A percentile compares a stretch with the other conserved stretches of the same genome.
These are phyloP conservation scores for Blakeslea trispora DNA, from an alignment of 371 early-diverging fungal species.

Conservation along the genomic window DNA sequence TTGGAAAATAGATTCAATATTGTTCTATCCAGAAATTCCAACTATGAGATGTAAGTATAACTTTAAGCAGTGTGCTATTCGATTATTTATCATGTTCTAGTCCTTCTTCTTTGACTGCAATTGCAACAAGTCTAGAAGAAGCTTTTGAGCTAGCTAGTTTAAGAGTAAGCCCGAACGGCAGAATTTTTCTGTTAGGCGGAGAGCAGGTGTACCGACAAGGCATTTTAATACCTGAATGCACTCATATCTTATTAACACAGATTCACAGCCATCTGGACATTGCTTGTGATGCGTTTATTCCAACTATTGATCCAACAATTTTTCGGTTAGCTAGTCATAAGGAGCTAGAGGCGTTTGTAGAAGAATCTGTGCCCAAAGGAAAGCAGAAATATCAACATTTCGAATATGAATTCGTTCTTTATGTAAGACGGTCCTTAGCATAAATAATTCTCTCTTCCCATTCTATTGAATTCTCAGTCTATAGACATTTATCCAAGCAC, in stretches of 20 bases:
- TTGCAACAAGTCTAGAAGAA: conserved; percentile 20
- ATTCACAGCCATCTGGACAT: conserved; percentile 42
- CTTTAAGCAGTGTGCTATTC: background rate
- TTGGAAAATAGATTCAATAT: conserved; percentile 77
- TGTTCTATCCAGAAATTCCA: conserved; percentile 70
- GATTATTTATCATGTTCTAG: background rate
- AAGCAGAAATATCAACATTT: conserved; percentile 44
- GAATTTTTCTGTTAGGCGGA: conserved; percentile 68
- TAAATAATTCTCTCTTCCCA: too few relatives aligned
- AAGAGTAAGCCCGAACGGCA: conserved; percentile 17
- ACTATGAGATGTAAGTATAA: conserved; percentile 51
- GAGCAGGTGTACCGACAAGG: conserved; percentile 61
- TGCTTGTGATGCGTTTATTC: conserved; percentile 74
- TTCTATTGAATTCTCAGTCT: too few relatives aligned
- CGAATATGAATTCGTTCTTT: conserved; percentile 49
- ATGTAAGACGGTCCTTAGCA: conserved; percentile 23
- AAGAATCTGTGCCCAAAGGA: conserved; percentile 48
- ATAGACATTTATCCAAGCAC: too few relatives aligned
- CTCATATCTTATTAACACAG: conserved; percentile 62
- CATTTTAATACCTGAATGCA: conserved; percentile 52
- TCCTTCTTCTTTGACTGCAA: conserved; percentile 6
- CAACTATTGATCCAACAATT: conserved; percentile 42
- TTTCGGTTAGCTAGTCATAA: conserved; percentile 37
- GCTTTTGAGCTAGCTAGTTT: conserved; percentile 14
- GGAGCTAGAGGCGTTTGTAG: conserved; percentile 45